These are phyloP conservation scores for Euphorbia lathyris DNA, from an alignment of 345 rosid genomes.

Conservation along the genomic window DNA sequence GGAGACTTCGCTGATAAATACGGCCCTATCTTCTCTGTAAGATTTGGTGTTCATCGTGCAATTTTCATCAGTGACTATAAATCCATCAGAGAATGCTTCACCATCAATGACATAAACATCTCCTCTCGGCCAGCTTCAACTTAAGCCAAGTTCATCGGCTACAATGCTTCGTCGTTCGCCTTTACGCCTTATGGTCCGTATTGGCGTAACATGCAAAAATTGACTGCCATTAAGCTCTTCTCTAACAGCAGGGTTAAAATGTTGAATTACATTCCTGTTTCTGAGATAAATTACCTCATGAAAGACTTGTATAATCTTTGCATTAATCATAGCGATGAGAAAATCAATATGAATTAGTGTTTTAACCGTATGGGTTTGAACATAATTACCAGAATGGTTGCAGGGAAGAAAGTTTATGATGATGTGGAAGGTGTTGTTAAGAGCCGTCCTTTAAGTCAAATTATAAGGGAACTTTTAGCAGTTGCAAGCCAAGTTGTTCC, in stretches of 20 bases:
- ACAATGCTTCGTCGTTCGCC: constrained; percentile 17
- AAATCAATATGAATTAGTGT: background rate
- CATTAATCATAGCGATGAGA: background rate
- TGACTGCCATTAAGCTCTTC: constrained; percentile 9
- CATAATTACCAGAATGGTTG: constrained; percentile 17
- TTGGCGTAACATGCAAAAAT: constrained; percentile 24
- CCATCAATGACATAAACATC: constrained; percentile 11
- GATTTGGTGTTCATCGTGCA: background rate
- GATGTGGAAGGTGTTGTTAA: background rate
- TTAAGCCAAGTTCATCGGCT: constrained; percentile 18
- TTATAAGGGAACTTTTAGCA: constrained; percentile 26
- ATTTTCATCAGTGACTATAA: background rate
- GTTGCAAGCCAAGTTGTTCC: constrained; percentile 4
- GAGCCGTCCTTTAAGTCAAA: constrained; percentile 12
- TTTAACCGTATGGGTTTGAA: constrained; percentile 7
- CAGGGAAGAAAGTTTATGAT: constrained; percentile 18
- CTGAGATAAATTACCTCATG: constrained; percentile 15
- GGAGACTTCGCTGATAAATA: constrained; percentile 2
- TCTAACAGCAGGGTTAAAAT: constrained; percentile 15
- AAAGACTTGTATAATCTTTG: constrained; percentile 7
- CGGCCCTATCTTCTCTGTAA: background rate
- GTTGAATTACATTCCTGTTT: constrained; percentile 15
- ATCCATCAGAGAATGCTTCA: constrained; percentile 19
- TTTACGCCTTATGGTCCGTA: constrained; percentile 9
- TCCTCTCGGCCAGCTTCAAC: constrained; percentile 19